phyloP scores from a whole-genome alignment of 208 protist species.

The Crithidia mellificae region DNA sequence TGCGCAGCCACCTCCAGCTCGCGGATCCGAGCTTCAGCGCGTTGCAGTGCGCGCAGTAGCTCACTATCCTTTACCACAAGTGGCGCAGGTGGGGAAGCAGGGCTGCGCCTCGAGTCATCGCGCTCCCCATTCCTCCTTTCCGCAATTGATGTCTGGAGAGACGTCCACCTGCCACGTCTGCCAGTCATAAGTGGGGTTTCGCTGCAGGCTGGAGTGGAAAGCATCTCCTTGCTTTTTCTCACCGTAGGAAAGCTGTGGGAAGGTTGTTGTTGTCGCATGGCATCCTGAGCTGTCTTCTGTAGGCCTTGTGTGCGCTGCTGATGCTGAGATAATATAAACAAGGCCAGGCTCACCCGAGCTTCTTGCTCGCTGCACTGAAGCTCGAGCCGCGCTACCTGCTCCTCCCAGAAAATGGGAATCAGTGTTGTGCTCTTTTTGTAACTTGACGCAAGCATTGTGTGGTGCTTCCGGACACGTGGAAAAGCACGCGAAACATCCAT shows the following conservation, averaged over 20 bases:
- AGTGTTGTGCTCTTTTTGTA: not conserved
- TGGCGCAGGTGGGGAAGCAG: not conserved
- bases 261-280: no score
- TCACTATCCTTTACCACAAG: conserved; percentile 67
- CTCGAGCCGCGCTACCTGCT: conserved; percentile 21
- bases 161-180: not conserved
- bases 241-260: conserved; percentile 8
- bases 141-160: not conserved
- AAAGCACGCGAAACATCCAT: not conserved
- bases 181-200: not conserved
- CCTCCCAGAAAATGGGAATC: conserved; percentile 16
- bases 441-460: not conserved
- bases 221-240: not conserved
- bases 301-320: no score
- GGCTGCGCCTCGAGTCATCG: no score
- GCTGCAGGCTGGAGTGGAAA: not conserved
- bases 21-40: conserved; percentile 47
- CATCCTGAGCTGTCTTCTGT: not conserved
- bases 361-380: conserved; percentile 29
- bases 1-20: conserved; percentile 30
- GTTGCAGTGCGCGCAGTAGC: conserved; percentile 56
- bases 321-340: not conserved
- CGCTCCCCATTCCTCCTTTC: not conserved
- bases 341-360: conserved; percentile 17
- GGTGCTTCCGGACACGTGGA: not conserved